These are phyloP conservation scores for Thelephora ganbajun DNA, from an alignment of 768 basidiomycete genomes.

Conservation along the genomic window DNA sequence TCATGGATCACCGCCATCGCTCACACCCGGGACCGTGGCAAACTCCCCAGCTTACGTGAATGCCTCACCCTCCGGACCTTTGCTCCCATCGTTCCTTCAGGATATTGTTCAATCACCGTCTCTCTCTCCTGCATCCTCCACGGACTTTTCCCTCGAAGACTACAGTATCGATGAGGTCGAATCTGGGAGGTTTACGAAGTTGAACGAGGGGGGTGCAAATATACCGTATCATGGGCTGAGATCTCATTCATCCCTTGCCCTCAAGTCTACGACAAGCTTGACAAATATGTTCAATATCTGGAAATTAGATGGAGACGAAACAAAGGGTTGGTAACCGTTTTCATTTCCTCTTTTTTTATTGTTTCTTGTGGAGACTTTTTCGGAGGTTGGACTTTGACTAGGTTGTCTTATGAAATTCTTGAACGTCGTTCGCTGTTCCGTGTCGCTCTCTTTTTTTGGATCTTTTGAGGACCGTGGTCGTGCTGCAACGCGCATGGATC, in stretches of 20 bases:
- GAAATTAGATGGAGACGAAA: slow-evolving; percentile 62
- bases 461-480: slow-evolving; percentile 9
- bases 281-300: slow-evolving; percentile 38
- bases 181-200: slow-evolving; percentile 7
- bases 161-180: slow-evolving; percentile 13
- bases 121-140: slow-evolving; percentile 46
- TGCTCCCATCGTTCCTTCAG: slow-evolving; percentile 68
- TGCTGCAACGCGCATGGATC: too few relatives aligned
- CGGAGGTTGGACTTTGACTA: slow-evolving; percentile 11
- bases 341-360: too few relatives aligned
- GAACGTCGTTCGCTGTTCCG: slow-evolving; percentile 16
- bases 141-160: slow-evolving; percentile 54
- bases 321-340: slow-evolving; percentile 15
- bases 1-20: slow-evolving; percentile 18
- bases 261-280: neutral
- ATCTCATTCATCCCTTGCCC: slow-evolving; percentile 2
- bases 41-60: too few relatives aligned
- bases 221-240: neutral
- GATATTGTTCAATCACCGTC: slow-evolving; percentile 62
- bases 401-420: slow-evolving; percentile 8
- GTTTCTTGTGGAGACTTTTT: too few relatives aligned
- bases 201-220: neutral
- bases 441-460: slow-evolving; percentile 23
- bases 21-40: slow-evolving; percentile 21
- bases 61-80: slow-evolving; percentile 21